Conservation (phyloP, 768 basidiomycete genomes). For the Termitomyces sp. region DNA sequence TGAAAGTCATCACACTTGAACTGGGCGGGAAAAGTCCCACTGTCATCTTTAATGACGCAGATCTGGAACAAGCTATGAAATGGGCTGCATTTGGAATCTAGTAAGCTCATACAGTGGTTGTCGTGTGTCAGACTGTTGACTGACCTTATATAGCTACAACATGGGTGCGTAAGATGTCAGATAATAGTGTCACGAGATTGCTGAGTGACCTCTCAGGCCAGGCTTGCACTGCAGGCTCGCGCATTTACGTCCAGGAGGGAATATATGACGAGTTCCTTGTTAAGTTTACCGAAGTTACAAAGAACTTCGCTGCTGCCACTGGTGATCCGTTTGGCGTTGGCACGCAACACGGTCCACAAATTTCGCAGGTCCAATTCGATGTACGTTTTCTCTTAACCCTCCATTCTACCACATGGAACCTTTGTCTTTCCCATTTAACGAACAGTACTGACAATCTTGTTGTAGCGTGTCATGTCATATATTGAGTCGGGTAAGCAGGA, state of each 20-base stretch:
- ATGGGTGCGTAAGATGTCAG: slow-evolving; percentile 27
- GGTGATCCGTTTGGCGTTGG: slow-evolving; percentile 61
- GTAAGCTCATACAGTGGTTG: slow-evolving; percentile 32
- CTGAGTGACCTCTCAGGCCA: slow-evolving; percentile 29
- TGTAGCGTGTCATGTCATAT: slow-evolving; percentile 63
- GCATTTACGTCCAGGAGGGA: slow-evolving; percentile 74
- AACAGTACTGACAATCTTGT: not conserved
- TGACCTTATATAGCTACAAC: slow-evolving; percentile 11
- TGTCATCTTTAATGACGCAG: slow-evolving; percentile 69
- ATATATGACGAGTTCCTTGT: slow-evolving; percentile 78
- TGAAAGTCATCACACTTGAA: slow-evolving; percentile 82
- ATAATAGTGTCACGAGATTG: no score
- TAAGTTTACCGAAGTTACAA: slow-evolving; percentile 45
- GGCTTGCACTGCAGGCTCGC: slow-evolving; percentile 74
- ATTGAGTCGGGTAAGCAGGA: slow-evolving; percentile 69
- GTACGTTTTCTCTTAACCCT: slow-evolving; percentile 29
- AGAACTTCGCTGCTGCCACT: slow-evolving; percentile 36
- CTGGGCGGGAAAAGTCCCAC: slow-evolving; percentile 73
- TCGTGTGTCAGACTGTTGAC: no score
- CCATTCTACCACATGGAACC: not conserved
- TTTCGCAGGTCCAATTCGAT: slow-evolving; percentile 63
- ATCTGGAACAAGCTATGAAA: slow-evolving; percentile 66
- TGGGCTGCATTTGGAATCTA: slow-evolving; percentile 68
- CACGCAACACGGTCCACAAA: slow-evolving; percentile 67
- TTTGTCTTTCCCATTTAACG: not conserved